Conservation (phyloP, 2,329 filamentous ascomycete genomes). For the Fusarium burgessii region DNA sequence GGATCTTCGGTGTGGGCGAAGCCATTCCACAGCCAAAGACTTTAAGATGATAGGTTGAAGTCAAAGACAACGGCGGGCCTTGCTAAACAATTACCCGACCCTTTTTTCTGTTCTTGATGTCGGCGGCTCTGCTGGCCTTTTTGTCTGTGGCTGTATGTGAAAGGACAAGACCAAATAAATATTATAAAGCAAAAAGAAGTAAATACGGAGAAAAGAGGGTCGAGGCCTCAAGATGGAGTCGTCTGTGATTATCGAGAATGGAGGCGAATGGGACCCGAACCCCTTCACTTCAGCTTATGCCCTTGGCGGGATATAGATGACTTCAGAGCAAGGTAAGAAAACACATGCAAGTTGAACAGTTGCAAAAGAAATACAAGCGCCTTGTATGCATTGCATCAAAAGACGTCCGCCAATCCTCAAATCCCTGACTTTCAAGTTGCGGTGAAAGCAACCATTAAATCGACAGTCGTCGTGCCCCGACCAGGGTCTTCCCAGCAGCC, state of each 20-base stretch:
- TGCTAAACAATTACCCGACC: slow-evolving; percentile 23
- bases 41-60: slow-evolving; percentile 26
- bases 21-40: slow-evolving; percentile 35
- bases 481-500: slow-evolving; percentile 44
- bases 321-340: slow-evolving; percentile 14
- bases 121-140: slow-evolving; percentile 20
- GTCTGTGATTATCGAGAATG: slow-evolving; percentile 13
- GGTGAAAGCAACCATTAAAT: slow-evolving; percentile 46
- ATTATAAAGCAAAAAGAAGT: not conserved
- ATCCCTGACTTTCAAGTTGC: slow-evolving; percentile 45
- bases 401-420: slow-evolving; percentile 25
- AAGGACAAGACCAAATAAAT: slow-evolving; percentile 11
- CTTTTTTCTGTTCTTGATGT: slow-evolving; percentile 4
- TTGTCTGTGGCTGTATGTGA: slow-evolving; percentile 3
- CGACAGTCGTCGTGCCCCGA: slow-evolving; percentile 30
- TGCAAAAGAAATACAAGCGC: slow-evolving; percentile 3
- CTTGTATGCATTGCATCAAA: slow-evolving; percentile 28
- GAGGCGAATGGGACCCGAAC: slow-evolving; percentile 3
- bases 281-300: slow-evolving; percentile 3
- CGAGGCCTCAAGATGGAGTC: slow-evolving; percentile 23
- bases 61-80: slow-evolving; percentile 22
- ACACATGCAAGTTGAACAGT: slow-evolving; percentile 14
- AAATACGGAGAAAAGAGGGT: slow-evolving; percentile 25
- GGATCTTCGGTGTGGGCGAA: slow-evolving; percentile 36
- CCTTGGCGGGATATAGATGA: slow-evolving; percentile 11